phyloP scores from a whole-genome alignment of 768 basidiomycete species.

The Boletus rufocinnamomeus region DNA sequence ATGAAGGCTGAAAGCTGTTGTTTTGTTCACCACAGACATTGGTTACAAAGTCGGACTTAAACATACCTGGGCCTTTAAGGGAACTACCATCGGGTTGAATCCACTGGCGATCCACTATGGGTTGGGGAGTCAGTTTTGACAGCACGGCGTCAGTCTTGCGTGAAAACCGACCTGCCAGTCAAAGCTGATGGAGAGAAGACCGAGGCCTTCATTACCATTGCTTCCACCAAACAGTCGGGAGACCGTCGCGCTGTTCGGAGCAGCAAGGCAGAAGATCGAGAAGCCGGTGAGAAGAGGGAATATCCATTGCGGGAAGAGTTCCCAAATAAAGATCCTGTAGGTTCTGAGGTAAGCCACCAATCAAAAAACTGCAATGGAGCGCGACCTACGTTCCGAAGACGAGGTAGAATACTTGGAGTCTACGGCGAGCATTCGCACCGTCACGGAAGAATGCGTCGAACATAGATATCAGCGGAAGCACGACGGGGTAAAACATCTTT shows the following conservation, averaged over 20 bases:
- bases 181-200: conserved; percentile 56
- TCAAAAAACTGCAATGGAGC: conserved; percentile 21
- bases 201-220: conserved; percentile 64
- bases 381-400: conserved; percentile 34
- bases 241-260: conserved; percentile 49
- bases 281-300: conserved; percentile 67
- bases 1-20: too few relatives aligned
- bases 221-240: conserved; percentile 62
- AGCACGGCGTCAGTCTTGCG: neutral
- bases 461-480: conserved; percentile 28
- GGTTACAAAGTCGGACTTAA: too few relatives aligned
- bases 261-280: conserved; percentile 61
- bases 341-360: neutral
- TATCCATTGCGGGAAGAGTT: conserved; percentile 32
- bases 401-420: conserved; percentile 36
- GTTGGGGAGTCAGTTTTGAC: too few relatives aligned
- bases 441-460: conserved; percentile 44
- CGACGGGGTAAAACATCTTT: conserved; percentile 45
- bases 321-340: conserved; percentile 38
- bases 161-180: conserved; percentile 57
- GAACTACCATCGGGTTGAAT: too few relatives aligned
- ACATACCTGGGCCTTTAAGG: too few relatives aligned
- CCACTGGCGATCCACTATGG: too few relatives aligned
- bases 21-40: too few relatives aligned
- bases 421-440: conserved; percentile 40